Evolutionary conservation across 2,329 filamentous ascomycete genomes (phyloP), one percentile per base, ranked within the genome.

Genomic region (Beauveria varroae): DNA sequence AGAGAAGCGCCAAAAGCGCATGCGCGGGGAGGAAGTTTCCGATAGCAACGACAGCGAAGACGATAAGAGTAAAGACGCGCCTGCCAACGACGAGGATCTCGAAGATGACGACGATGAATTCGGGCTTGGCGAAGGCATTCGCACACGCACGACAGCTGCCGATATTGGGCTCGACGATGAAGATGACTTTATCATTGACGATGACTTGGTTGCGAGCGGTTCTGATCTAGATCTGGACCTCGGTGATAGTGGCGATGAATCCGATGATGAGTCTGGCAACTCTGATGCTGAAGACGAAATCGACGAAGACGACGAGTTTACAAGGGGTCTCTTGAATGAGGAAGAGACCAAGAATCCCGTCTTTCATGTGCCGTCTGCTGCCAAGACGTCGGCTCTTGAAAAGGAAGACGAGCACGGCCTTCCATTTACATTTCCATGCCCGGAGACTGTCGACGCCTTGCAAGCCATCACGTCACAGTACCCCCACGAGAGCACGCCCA

Each of bases 131-230:
- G 71, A 74, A 54, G 85, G 85, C 49, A 84, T 87, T 65, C 83
- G 78, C 67, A 75, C 78, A 58, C 78, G 80, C 26, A 80, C 79
- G 37, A 85, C 84, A 8, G 82, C 81, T 3, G 79, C 82, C 12
- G 82, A 88, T 62, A 73, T 92, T 20, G 90, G 86, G 6, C 87
- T 96, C 40, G 92, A 96, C 65, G 93, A 97, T 67, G 93, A 98
- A 71, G 93, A 98, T 68, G 91, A 97, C 67, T 98, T 98, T 68
- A 72, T 93, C 28, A 86, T 97, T 64, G 93, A 98, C 63, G 90
- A 95, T 64, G 89, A 96, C 69, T 81, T 98, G 18, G 83, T 97
- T 40, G 92, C 92, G 14, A 93, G 87, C 66, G 90, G 86, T 43
- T 93, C 90, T 6, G 86, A 88, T 44, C 69, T 86, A 6, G 86